Conservation (phyloP, 495 filamentous ascomycete genomes). For the Penicillium taxi region DNA sequence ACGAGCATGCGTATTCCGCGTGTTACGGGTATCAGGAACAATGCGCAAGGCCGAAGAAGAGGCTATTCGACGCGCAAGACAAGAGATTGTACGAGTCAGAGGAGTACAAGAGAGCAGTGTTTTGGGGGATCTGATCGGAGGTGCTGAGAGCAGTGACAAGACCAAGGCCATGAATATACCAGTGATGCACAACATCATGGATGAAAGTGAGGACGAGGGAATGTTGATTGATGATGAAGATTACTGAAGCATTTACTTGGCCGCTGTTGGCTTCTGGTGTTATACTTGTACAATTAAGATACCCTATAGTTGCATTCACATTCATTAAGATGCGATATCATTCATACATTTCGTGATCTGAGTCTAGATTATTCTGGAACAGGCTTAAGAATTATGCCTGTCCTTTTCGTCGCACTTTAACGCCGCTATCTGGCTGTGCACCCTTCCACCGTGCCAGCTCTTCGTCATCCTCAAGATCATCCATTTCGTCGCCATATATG, state of each 20-base stretch:
- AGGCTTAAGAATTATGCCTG: conserved; percentile 8
- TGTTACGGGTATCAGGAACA: conserved; percentile 89
- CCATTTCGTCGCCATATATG: conserved; percentile 15
- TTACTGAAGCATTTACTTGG: conserved; percentile 7
- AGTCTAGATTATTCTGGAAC: neutral
- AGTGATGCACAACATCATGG: conserved; percentile 19
- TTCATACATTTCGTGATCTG: conserved; percentile 22
- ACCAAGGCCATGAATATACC: conserved; percentile 6
- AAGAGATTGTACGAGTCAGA: conserved; percentile 57
- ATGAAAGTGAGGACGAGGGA: conserved; percentile 46
- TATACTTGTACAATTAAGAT: conserved; percentile 12
- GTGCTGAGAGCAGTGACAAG: conserved; percentile 6
- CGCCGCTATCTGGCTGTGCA: conserved; percentile 35
- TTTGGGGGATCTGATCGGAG: conserved; percentile 32
- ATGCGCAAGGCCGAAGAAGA: conserved; percentile 89
- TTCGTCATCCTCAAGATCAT: conserved; percentile 26
- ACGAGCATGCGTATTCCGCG: conserved; percentile 64
- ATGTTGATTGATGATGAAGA: conserved; percentile 32
- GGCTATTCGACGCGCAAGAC: conserved; percentile 66
- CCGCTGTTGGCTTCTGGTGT: neutral
- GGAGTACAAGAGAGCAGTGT: conserved; percentile 35
- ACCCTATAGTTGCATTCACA: conserved; percentile 5
- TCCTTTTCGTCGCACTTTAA: conserved; percentile 39
- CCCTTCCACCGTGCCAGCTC: conserved; percentile 27
- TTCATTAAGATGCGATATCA: conserved; percentile 15